Conservation (phyloP, 805 yeast genomes). For the Grigorovia transvaalensis region DNA sequence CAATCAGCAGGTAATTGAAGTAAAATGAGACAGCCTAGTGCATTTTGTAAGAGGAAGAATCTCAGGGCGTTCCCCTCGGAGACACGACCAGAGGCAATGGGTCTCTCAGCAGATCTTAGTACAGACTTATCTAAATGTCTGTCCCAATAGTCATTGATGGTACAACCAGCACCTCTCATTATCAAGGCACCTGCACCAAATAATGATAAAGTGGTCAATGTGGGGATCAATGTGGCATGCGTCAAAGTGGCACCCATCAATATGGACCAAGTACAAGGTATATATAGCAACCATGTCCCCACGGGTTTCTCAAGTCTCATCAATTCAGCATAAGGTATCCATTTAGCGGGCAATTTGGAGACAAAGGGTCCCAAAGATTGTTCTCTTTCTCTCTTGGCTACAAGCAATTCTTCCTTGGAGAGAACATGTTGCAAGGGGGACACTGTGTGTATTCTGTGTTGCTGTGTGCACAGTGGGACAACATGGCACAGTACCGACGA, state of each 20-base stretch:
- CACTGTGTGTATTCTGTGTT: neutral
- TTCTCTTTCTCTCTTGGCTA: slow-evolving; percentile 41
- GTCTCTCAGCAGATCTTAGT: slow-evolving; percentile 79
- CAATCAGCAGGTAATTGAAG: slow-evolving; percentile 69
- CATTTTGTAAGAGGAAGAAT: slow-evolving; percentile 65
- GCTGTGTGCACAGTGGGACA: neutral
- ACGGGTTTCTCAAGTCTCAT: slow-evolving; percentile 91
- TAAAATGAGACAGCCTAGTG: slow-evolving; percentile 62
- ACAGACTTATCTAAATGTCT: slow-evolving; percentile 76
- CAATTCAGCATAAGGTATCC: slow-evolving; percentile 86
- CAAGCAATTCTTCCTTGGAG: slow-evolving; percentile 19
- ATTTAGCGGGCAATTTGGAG: slow-evolving; percentile 52
- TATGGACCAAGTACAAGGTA: slow-evolving; percentile 91
- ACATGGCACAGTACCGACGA: neutral
- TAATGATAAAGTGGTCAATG: slow-evolving; percentile 50
- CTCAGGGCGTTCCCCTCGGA: slow-evolving; percentile 50
- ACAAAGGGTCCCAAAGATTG: slow-evolving; percentile 42
- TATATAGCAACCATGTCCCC: slow-evolving; percentile 75
- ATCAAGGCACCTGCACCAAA: slow-evolving; percentile 79
- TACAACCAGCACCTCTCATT: slow-evolving; percentile 98
- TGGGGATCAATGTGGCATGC: slow-evolving; percentile 56
- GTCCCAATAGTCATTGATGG: slow-evolving; percentile 84
- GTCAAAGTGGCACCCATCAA: slow-evolving; percentile 74
- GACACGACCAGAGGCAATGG: slow-evolving; percentile 85
- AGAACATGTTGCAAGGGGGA: slow-evolving; percentile 6